phyloP scores from a whole-genome alignment of 1,284 basidiomycete species.

The Tausonia pullulans region DNA sequence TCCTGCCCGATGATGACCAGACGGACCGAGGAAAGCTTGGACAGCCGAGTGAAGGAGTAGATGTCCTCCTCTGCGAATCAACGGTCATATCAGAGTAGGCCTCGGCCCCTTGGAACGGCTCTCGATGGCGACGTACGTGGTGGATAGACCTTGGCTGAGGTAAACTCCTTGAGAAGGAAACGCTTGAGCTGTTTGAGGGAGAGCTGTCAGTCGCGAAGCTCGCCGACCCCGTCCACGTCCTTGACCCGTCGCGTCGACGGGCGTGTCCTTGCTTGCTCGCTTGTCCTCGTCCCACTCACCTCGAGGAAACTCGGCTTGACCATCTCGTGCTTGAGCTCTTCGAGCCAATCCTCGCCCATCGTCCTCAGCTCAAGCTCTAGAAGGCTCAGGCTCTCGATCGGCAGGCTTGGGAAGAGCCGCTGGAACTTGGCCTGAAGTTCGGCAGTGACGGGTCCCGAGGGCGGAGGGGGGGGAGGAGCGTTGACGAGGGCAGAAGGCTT shows the following conservation, averaged over 20 bases:
- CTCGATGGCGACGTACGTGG: constrained; percentile 27
- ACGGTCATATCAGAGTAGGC: neutral
- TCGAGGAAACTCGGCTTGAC: constrained; percentile 33
- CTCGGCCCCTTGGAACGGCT: neutral
- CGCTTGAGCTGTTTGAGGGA: constrained; percentile 28
- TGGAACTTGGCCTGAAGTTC: constrained; percentile 3
- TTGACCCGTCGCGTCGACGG: no score
- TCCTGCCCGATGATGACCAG: constrained; percentile 35
- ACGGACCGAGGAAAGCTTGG: constrained; percentile 35
- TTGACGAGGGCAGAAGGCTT: neutral
- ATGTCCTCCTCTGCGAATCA: constrained; percentile 33
- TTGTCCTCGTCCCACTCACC: constrained; percentile 20
- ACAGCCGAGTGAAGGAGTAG: constrained; percentile 39
- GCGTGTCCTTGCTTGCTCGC: no score
- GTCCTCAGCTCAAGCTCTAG: constrained; percentile 33
- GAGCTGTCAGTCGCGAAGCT: no score
- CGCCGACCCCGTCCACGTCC: no score
- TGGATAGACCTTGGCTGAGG: constrained; percentile 37
- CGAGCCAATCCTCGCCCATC: constrained; percentile 37
- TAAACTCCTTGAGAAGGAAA: constrained; percentile 30
- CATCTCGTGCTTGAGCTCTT: constrained; percentile 34
- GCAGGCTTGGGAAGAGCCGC: constrained; percentile 4
- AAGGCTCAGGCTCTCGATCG: constrained; percentile 15
- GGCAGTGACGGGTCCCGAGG: neutral
- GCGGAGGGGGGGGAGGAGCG: neutral